phyloP scores from a whole-genome alignment of 805 yeast species.

The Wickerhamomyces strasburgensis region DNA sequence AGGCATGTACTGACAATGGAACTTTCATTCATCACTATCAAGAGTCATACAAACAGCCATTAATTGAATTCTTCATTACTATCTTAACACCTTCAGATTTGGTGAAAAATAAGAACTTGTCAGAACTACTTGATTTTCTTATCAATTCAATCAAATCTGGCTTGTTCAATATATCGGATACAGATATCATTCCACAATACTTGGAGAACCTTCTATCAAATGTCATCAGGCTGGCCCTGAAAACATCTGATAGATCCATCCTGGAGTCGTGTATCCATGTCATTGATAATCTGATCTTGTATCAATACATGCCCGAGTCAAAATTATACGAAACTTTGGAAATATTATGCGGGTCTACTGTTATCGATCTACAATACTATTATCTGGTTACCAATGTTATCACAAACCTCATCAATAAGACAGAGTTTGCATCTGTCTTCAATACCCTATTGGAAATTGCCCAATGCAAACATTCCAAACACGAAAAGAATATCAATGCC shows the following conservation, averaged over 20 bases:
- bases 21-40: constrained; percentile 47
- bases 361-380: constrained; percentile 31
- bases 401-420: constrained; percentile 27
- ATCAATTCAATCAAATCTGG: constrained; percentile 43
- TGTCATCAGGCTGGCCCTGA: constrained; percentile 34
- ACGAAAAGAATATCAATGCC: constrained; percentile 25
- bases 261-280: constrained; percentile 35
- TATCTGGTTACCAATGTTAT: constrained; percentile 36
- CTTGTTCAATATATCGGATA: constrained; percentile 29
- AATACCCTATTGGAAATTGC: constrained; percentile 15
- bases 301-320: constrained; percentile 41
- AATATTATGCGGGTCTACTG: constrained; percentile 41
- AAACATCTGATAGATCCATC: constrained; percentile 34
- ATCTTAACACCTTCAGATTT: constrained; percentile 31
- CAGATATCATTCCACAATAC: constrained; percentile 26
- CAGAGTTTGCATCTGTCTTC: constrained; percentile 11
- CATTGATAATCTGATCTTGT: constrained; percentile 39
- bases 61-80: constrained; percentile 31
- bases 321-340: constrained; percentile 34
- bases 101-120: constrained; percentile 16
- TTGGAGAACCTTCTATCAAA: constrained; percentile 30
- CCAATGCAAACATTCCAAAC: constrained; percentile 9
- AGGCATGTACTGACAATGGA: constrained; percentile 47
- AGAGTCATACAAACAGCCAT: constrained; percentile 36
- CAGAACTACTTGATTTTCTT: constrained; percentile 32